Evolutionary conservation across 306 rosid species (phyloP).

Genomic region (Geum urbanum): DNA sequence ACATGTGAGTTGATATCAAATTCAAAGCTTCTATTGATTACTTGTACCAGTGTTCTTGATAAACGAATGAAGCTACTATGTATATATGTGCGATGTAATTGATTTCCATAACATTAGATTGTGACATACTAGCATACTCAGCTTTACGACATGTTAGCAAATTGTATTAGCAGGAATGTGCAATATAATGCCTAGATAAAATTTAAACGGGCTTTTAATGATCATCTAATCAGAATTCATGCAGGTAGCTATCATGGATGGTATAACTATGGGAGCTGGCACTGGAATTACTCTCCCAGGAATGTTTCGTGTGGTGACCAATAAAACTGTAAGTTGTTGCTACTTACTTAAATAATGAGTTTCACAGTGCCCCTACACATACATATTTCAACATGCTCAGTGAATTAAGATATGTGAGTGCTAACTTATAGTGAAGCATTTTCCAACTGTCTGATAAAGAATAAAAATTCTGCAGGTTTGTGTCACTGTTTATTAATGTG

Average conservation of each 20-base stretch:
- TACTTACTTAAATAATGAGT: constrained; percentile 8
- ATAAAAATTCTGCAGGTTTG: not conserved
- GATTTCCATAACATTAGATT: not conserved
- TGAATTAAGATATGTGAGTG: not conserved
- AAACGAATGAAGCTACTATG: not conserved
- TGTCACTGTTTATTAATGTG: constrained; percentile 4
- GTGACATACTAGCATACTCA: not conserved
- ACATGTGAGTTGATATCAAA: constrained; percentile 54
- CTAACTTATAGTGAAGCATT: not conserved
- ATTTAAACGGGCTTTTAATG: constrained; percentile 10
- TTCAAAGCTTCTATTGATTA: not conserved
- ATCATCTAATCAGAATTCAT: constrained; percentile 26
- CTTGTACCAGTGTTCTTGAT: not conserved
- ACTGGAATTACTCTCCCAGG: constrained; percentile 91
- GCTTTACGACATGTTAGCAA: not conserved
- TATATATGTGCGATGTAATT: not conserved
- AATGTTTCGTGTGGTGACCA: constrained; percentile 79
- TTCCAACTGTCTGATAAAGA: not conserved
- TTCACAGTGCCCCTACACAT: not conserved
- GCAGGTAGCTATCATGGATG: constrained; percentile 86
- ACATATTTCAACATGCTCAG: not conserved
- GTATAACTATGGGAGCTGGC: constrained; percentile 89
- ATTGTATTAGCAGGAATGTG: not conserved
- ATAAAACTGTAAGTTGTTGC: constrained; percentile 71
- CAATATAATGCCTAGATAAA: not conserved